Evolutionary conservation across 345 rosid genomes (phyloP), one percentile per base, ranked within the genome.

Genomic region (Aegle marmelos): DNA sequence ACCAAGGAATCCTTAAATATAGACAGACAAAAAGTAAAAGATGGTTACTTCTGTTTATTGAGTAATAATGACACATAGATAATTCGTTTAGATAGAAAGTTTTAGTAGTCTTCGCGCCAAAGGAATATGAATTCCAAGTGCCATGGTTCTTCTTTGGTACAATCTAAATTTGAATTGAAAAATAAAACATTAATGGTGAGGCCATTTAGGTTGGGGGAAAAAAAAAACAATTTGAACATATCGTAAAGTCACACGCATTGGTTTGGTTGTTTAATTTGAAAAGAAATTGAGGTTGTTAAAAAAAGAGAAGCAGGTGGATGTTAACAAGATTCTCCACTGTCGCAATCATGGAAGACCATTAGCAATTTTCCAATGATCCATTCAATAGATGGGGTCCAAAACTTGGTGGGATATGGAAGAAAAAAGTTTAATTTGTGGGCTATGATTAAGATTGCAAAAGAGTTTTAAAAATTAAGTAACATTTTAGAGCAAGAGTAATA

Each of bases 61-160:
- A 45, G 57, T 41, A 68, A 68, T 17, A 0, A 50, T 17, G 5
- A 17, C 50, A 41, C 16, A 41, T 0, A 17, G 1, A 11, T 9
- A 4, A 5, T 31, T 33, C 19, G 73, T 48, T 68, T 39, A 25
- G 54, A 39, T 13, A 31, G 6, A 4, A 4, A 37, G 2, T 27
- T 74, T 37, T 4, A 10, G 28, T 30, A 24, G 13, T 33, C 78
- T 79, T 28, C 71, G 85, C 76, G 79, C 82, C 79, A 61, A 77
- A 81, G 76, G 11, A 4, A 71, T 79, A 83, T 74, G 54, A 81
- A 81, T 34, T 45, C 11, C 19, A 58, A 56, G 50, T 48, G 70
- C 53, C 59, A 7, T 24, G 53, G 34, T 39, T 22, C 57, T 53
- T 17, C 21, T 21, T 19, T 6, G 28, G 36, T 6, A 11, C 0